These are phyloP conservation scores for Cryptococcus sp. DNA, from an alignment of 1,284 basidiomycete genomes.

Conservation along the genomic window DNA sequence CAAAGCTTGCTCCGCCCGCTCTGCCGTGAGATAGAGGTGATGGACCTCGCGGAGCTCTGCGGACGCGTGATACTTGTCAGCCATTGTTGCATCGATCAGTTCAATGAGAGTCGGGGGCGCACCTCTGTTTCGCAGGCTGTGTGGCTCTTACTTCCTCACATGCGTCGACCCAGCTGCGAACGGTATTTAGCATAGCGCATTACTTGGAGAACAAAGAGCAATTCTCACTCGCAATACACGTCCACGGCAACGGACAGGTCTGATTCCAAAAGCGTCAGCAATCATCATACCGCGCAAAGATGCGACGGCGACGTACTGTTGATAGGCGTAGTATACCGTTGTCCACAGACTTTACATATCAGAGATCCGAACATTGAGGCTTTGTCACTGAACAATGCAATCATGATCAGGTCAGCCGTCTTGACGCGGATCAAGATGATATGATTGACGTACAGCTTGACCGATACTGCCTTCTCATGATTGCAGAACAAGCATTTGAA, in stretches of 20 bases:
- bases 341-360: conserved; percentile 49
- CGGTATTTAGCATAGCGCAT: conserved; percentile 12
- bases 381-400: conserved; percentile 38
- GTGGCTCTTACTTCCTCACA: conserved; percentile 47
- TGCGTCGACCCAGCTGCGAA: conserved; percentile 50
- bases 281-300: not conserved
- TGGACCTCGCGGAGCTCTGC: conserved; percentile 29
- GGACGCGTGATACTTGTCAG: not conserved
- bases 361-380: conserved; percentile 43
- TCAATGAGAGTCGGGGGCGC: not conserved
- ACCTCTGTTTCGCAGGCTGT: conserved; percentile 40
- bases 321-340: conserved; percentile 41
- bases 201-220: not conserved
- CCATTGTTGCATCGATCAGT: conserved; percentile 5
- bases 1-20: conserved; percentile 26
- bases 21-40: conserved; percentile 30
- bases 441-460: conserved; percentile 40
- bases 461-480: conserved; percentile 46
- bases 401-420: not conserved
- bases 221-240: conserved; percentile 48
- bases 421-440: not conserved
- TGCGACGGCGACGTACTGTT: conserved; percentile 35
- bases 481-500: conserved; percentile 54
- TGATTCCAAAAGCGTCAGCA: conserved; percentile 16
- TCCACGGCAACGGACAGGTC: conserved; percentile 49